Percentiles rank a stretch among this genome's conserved stretches.
phyloP scores from a whole-genome alignment of 768 basidiomycete species.

The Mrakia hoshinonis region DNA sequence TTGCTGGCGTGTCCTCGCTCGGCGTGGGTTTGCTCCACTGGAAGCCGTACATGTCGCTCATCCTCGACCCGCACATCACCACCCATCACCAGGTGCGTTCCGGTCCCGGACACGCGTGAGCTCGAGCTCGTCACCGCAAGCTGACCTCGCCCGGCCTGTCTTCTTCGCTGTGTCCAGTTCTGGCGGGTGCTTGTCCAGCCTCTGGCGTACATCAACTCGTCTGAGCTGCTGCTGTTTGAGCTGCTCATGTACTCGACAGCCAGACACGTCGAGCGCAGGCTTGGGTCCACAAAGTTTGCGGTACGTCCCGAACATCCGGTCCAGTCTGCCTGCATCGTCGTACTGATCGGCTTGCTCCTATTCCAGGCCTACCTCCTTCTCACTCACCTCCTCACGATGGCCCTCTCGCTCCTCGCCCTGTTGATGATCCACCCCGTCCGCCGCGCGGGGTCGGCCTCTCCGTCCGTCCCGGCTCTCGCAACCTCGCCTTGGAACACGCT shows the following conservation, averaged over 20 bases:
- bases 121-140: neutral
- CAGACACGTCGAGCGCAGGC: neutral
- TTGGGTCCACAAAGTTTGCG: neutral
- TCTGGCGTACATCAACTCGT: slow-evolving; percentile 6
- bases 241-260: neutral
- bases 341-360: neutral
- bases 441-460: neutral
- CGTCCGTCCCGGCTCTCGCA: neutral
- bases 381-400: slow-evolving; percentile 3
- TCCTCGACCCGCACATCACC: neutral
- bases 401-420: neutral
- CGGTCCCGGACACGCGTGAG: neutral
- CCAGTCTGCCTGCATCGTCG: neutral
- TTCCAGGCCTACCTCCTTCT: neutral
- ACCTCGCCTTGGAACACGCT: neutral
- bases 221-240: neutral
- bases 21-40: neutral
- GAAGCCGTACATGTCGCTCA: slow-evolving; percentile 1
- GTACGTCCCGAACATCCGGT: neutral
- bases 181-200: neutral
- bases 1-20: neutral
- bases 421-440: slow-evolving; percentile 2
- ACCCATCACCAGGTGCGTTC: neutral
- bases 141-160: neutral
- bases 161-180: neutral